Percentiles rank a stretch among this genome's conserved stretches.
These are phyloP conservation scores for Nematocida minor DNA, from an alignment of 371 early-diverging fungal species.

Conservation along the genomic window DNA sequence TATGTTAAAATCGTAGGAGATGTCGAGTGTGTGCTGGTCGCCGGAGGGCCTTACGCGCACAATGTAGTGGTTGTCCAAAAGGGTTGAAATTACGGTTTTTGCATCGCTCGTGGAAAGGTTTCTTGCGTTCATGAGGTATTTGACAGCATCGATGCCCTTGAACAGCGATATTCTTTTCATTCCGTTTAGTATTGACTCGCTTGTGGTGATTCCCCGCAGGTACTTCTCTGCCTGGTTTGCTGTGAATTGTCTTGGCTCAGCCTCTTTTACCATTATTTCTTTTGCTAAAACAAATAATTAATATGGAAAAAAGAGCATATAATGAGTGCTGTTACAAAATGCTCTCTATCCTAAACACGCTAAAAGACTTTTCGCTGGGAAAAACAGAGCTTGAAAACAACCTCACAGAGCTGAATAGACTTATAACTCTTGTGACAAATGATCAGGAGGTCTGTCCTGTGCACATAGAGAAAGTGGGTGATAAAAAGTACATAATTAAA, in stretches of 20 bases:
- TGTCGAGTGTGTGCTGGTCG: conserved; percentile 44
- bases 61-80: conserved; percentile 55
- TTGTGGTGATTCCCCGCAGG: conserved; percentile 22
- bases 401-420: conserved; percentile 10
- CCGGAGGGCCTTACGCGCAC: conserved; percentile 33
- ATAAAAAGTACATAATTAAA: neutral
- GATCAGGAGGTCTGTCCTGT: neutral
- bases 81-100: conserved; percentile 42
- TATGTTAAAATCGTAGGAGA: conserved; percentile 52
- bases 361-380: neutral
- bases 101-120: conserved; percentile 5
- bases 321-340: conserved; percentile 24
- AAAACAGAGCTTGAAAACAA: conserved; percentile 14
- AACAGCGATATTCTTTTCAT: conserved; percentile 56
- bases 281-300: conserved; percentile 36
- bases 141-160: conserved; percentile 50
- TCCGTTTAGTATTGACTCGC: conserved; percentile 58
- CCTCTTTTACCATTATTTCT: conserved; percentile 18
- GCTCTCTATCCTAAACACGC: neutral
- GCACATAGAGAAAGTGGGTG: neutral
- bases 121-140: conserved; percentile 38
- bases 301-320: conserved; percentile 7
- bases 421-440: neutral
- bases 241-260: neutral
- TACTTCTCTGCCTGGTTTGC: conserved; percentile 31